Base-by-base conservation (phyloP, 2,329 filamentous ascomycete genomes). In the Cercospora sesami region DNA sequence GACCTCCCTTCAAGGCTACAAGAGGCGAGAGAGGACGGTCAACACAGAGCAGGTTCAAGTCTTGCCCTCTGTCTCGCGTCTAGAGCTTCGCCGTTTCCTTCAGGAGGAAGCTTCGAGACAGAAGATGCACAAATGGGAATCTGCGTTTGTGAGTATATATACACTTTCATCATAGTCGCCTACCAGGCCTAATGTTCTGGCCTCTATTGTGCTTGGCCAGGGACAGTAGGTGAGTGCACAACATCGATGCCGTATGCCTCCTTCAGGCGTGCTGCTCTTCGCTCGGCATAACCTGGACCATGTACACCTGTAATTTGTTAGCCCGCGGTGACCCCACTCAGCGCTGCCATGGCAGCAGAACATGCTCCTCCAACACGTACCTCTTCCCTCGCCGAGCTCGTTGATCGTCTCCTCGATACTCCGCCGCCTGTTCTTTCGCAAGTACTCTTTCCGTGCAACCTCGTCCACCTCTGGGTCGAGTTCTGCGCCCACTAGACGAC, bases 231-330 rank as follows among this genome's bases (percentile, higher is more conserved):
- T 18, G 70, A 69, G 53, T 72, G 68, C 30, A 72, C 69, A 77
- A 97, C 89, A 73, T 96, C 93, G 76, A 96, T 87, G 68, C 93
- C 93, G 77, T 97, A 97, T 80, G 89, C 92, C 81, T 93, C 90
- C 86, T 92, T 90, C 80, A 97, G 86, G 75, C 92, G 87, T 83
- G 93, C 85, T 73, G 88, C 87, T 80, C 94, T 89, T 80, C 94
- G 86, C 84, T 96, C 92, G 74, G 92, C 90, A 78, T 95, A 97
- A 62, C 92, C 92, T 16, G 91, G 89, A 48, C 87, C 91, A 74
- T 90, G 86, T 75, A 97, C 92, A 65, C 91, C 93, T 97, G 74
- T 18, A 7, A 2, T 21, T 23, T 48, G 33, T 64, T 42, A 65
- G 66, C 73, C 63, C 73, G 68, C 30, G 66, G 33, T 63, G 23